These are phyloP conservation scores for Boletus eberwhitei DNA, from an alignment of 768 basidiomycete genomes.

Conservation along the genomic window DNA sequence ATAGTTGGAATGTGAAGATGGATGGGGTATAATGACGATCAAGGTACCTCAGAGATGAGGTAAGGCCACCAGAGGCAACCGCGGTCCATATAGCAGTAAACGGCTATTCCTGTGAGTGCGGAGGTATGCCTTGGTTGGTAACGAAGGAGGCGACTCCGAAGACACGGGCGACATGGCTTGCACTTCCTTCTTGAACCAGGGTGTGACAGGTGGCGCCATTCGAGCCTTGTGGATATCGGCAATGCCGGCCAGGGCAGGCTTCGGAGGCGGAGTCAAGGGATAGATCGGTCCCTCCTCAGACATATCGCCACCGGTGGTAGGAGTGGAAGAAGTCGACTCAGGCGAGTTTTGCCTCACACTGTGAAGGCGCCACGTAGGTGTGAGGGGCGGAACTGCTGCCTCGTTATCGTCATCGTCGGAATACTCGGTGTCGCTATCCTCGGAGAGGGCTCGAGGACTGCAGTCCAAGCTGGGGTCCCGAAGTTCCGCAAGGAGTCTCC, in stretches of 20 bases:
- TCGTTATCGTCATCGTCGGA: not conserved
- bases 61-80: not conserved
- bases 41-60: not conserved
- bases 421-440: slow-evolving; percentile 7
- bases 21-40: not conserved
- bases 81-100: not conserved
- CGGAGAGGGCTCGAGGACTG: not conserved
- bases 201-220: not conserved
- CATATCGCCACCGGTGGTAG: not conserved
- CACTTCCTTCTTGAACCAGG: not conserved
- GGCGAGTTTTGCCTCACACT: not conserved
- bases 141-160: not conserved
- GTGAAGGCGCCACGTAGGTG: not conserved
- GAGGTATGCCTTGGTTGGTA: slow-evolving; percentile 1
- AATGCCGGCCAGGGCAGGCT: not conserved
- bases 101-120: slow-evolving; percentile 1
- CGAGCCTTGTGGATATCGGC: not conserved
- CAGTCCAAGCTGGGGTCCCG: slow-evolving; percentile 11
- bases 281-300: slow-evolving; percentile 3
- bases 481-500: slow-evolving; percentile 12
- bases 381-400: not conserved
- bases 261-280: slow-evolving; percentile 5
- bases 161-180: not conserved
- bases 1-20: slow-evolving; percentile 9
- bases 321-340: not conserved